Conservation (phyloP, 768 basidiomycete species). For the Gymnopilus junonius region DNA sequence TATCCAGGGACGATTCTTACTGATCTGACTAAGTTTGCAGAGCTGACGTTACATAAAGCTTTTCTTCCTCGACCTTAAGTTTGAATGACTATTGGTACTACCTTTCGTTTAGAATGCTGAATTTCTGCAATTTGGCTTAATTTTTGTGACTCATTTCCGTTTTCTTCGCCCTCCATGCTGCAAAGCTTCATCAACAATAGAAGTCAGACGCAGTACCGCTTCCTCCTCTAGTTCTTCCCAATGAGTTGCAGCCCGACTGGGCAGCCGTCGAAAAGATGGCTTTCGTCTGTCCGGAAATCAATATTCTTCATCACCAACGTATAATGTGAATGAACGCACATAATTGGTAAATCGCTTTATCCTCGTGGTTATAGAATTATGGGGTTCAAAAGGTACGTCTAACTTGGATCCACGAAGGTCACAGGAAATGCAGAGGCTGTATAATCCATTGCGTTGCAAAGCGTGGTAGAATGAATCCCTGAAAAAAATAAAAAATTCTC, state of each 20-base stretch:
- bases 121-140: not conserved
- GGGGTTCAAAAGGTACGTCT: slow-evolving; percentile 50
- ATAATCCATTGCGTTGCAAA: slow-evolving; percentile 72
- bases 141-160: not conserved
- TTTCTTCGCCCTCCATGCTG: slow-evolving; percentile 25
- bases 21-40: not conserved
- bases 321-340: slow-evolving; percentile 45
- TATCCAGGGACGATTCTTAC: not conserved
- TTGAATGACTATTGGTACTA: not conserved
- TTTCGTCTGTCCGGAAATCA: slow-evolving; percentile 49
- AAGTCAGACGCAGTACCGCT: slow-evolving; percentile 69
- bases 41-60: not conserved
- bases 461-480: slow-evolving; percentile 62
- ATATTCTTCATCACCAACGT: not conserved
- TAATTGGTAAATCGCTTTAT: slow-evolving; percentile 53
- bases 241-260: slow-evolving; percentile 72
- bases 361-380: slow-evolving; percentile 53
- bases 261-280: slow-evolving; percentile 53
- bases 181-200: slow-evolving; percentile 62
- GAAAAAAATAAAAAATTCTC: not conserved
- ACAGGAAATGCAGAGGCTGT: slow-evolving; percentile 65
- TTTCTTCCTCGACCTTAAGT: not conserved
- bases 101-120: not conserved
- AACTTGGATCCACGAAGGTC: slow-evolving; percentile 58
- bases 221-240: slow-evolving; percentile 72